These are phyloP conservation scores for Mortierella hygrophila DNA, from an alignment of 192 early-diverging fungal species.

Conservation along the genomic window DNA sequence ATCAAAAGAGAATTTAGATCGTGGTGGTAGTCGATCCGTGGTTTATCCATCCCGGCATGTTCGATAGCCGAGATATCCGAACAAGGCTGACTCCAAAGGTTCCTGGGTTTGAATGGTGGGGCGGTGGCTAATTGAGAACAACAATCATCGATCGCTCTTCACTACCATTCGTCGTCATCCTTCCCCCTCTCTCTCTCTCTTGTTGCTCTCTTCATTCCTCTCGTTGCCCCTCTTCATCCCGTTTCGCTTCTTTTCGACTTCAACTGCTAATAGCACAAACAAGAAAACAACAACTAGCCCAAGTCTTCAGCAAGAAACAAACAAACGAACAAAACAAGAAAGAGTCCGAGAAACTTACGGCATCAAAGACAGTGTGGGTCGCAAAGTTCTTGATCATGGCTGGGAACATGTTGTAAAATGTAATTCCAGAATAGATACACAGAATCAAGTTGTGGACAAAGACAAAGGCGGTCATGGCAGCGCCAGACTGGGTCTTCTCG, in stretches of 20 bases:
- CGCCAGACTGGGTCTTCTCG: slow-evolving; percentile 46
- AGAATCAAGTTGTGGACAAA: slow-evolving; percentile 83
- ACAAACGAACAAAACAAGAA: neutral
- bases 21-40: neutral
- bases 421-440: slow-evolving; percentile 77
- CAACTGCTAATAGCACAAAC: neutral
- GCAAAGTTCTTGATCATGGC: slow-evolving; percentile 66
- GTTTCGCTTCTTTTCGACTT: neutral
- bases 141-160: neutral
- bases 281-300: slow-evolving; percentile 9
- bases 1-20: too few relatives aligned
- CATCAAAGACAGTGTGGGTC: slow-evolving; percentile 62
- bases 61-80: neutral
- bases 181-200: neutral
- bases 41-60: slow-evolving; percentile 8
- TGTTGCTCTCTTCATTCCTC: neutral
- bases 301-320: neutral
- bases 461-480: slow-evolving; percentile 78
- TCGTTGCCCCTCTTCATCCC: neutral
- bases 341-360: slow-evolving; percentile 61
- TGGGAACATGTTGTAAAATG: slow-evolving; percentile 74
- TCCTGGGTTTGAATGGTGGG: slow-evolving; percentile 7
- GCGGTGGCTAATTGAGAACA: neutral
- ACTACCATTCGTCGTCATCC: neutral
- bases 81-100: neutral